Evolutionary conservation across 2,329 filamentous ascomycete genomes (phyloP).

Genomic region (Trichoderma atrobrunneum): DNA sequence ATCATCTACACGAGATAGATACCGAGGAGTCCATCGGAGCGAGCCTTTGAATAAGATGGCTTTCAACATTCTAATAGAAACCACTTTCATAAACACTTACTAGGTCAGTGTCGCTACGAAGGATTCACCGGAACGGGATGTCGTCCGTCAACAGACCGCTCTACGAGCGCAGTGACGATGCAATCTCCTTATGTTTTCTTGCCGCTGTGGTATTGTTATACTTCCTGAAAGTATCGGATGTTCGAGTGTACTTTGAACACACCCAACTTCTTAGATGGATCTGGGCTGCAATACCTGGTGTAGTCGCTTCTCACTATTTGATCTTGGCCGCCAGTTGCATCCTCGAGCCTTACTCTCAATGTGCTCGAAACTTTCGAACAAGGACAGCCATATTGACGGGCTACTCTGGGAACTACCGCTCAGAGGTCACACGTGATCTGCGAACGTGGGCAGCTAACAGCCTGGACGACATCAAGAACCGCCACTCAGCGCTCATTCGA

Average conservation of each 20-base stretch:
- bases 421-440: neutral
- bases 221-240: too few relatives aligned
- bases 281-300: too few relatives aligned
- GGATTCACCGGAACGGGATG: neutral
- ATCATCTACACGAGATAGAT: too few relatives aligned
- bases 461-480: neutral
- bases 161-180: neutral
- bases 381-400: neutral
- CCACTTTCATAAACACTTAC: neutral
- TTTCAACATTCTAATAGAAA: neutral
- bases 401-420: neutral
- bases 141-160: neutral
- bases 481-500: neutral
- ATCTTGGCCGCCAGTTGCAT: neutral
- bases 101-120: neutral
- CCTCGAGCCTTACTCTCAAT: neutral
- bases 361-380: neutral
- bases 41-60: neutral
- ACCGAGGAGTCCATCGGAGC: too few relatives aligned
- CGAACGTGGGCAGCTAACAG: neutral
- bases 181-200: neutral
- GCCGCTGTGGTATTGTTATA: neutral
- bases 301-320: neutral
- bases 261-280: too few relatives aligned
- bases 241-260: too few relatives aligned